Conservation (phyloP, 2,329 filamentous ascomycete species). For the Fusarium xyrophilum region DNA sequence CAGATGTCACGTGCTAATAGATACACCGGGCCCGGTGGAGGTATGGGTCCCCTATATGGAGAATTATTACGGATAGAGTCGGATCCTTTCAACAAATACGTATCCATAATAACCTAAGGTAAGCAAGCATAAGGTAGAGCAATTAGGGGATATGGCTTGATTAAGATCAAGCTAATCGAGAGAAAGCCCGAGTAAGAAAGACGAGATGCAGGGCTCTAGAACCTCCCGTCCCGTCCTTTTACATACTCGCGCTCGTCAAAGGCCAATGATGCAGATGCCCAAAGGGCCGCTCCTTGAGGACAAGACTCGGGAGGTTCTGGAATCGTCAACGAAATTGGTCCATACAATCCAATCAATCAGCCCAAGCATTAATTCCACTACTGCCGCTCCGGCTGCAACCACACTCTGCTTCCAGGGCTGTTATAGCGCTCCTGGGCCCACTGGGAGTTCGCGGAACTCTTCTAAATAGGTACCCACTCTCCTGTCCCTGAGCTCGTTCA, state of each 20-base stretch:
- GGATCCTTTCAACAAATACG: not conserved
- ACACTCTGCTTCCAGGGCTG: constrained; percentile 10
- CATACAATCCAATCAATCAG: not conserved
- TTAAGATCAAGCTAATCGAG: constrained; percentile 5
- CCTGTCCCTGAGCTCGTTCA: not conserved
- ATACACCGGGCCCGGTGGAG: too few species aligned
- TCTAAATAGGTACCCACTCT: constrained; percentile 18
- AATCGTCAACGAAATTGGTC: constrained; percentile 13
- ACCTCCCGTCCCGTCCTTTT: not conserved
- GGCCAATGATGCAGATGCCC: constrained; percentile 19
- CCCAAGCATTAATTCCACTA: constrained; percentile 9
- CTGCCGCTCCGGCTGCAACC: constrained; percentile 25
- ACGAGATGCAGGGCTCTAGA: not conserved
- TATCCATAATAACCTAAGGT: not conserved
- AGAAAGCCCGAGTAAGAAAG: not conserved
- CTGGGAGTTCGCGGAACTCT: constrained; percentile 11
- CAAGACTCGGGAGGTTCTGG: constrained; percentile 16
- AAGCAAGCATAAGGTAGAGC: constrained; percentile 4
- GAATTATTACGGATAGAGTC: constrained; percentile 8
- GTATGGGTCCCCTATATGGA: too few species aligned
- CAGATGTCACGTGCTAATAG: too few species aligned
- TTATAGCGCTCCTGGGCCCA: constrained; percentile 10
- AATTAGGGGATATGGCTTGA: constrained; percentile 3
- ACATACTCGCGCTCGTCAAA: not conserved
- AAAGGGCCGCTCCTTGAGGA: constrained; percentile 11